Percentiles rank a stretch among this genome's conserved stretches.
Evolutionary conservation across 2,329 filamentous ascomycete genomes (phyloP).

Genomic region (Celoporthe dispersa): DNA sequence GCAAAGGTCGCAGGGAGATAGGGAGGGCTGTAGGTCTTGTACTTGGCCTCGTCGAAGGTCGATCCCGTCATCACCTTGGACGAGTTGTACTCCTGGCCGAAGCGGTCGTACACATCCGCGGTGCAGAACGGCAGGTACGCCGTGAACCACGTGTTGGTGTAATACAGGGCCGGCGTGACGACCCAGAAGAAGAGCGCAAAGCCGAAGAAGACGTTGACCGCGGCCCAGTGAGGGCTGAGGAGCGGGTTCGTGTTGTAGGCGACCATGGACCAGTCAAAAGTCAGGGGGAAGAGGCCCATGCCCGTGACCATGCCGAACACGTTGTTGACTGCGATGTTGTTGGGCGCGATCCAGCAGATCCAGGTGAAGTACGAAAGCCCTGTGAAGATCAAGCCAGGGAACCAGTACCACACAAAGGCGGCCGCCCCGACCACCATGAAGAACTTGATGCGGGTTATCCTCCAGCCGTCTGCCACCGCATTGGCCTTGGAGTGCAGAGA

Average conservation of each 20-base stretch:
- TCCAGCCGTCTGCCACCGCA: conserved; percentile 43
- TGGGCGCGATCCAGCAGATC: conserved; percentile 65
- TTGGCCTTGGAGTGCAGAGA: conserved; percentile 45
- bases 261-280: conserved; percentile 64
- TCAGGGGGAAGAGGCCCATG: conserved; percentile 65
- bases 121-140: conserved; percentile 57
- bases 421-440: conserved; percentile 41
- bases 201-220: conserved; percentile 50
- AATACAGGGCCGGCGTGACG: conserved; percentile 51
- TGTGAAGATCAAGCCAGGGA: conserved; percentile 66
- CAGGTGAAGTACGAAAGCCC: conserved; percentile 66
- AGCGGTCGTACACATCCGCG: conserved; percentile 59
- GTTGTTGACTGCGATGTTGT: conserved; percentile 66
- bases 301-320: conserved; percentile 67
- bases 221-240: conserved; percentile 49
- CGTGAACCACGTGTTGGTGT: conserved; percentile 54
- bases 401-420: conserved; percentile 63
- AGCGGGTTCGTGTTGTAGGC: conserved; percentile 48
- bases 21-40: conserved; percentile 55
- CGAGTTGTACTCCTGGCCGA: conserved; percentile 52
- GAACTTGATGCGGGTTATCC: conserved; percentile 43
- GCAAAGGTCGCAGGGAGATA: conserved; percentile 51
- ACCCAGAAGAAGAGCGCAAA: conserved; percentile 52
- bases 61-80: conserved; percentile 51
- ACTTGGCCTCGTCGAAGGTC: conserved; percentile 51